These are phyloP conservation scores for Fusarium newnesense DNA, from an alignment of 2,329 filamentous ascomycete species.

Conservation along the genomic window DNA sequence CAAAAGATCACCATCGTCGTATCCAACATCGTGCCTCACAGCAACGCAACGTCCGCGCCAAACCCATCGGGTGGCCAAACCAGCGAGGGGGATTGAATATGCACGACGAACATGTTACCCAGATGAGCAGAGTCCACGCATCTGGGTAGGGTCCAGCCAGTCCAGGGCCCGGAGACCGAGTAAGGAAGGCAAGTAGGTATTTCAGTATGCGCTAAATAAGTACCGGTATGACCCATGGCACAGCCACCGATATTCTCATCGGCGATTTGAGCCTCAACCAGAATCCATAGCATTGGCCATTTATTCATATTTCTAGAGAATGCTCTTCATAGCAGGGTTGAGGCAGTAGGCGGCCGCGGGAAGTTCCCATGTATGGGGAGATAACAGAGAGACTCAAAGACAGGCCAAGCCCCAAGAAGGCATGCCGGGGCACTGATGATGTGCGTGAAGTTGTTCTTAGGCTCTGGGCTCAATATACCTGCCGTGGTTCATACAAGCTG, in stretches of 20 bases:
- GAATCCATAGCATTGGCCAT: neutral
- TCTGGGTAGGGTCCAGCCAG: constrained; percentile 7
- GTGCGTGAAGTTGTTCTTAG: neutral
- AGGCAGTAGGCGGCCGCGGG: neutral
- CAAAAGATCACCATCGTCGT: constrained; percentile 4
- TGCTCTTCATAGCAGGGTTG: constrained; percentile 5
- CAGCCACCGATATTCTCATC: constrained; percentile 6
- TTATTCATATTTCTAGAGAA: constrained; percentile 13
- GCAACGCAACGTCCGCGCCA: constrained; percentile 3
- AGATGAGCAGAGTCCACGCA: constrained; percentile 13
- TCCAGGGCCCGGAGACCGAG: neutral
- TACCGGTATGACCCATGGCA: neutral
- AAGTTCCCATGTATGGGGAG: neutral
- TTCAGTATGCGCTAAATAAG: constrained; percentile 13
- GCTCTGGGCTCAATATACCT: neutral
- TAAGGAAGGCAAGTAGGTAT: neutral
- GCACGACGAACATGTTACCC: constrained; percentile 6
- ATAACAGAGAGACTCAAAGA: neutral
- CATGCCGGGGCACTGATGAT: neutral
- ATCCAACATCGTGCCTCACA: constrained; percentile 25
- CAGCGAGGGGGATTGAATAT: constrained; percentile 6
- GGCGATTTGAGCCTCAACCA: constrained; percentile 38
- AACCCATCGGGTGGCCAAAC: constrained; percentile 24
- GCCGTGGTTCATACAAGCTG: constrained; percentile 1
- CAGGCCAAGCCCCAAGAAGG: neutral